Conservation (phyloP, 1,284 basidiomycete genomes). For the Sphagnurus paluster region DNA sequence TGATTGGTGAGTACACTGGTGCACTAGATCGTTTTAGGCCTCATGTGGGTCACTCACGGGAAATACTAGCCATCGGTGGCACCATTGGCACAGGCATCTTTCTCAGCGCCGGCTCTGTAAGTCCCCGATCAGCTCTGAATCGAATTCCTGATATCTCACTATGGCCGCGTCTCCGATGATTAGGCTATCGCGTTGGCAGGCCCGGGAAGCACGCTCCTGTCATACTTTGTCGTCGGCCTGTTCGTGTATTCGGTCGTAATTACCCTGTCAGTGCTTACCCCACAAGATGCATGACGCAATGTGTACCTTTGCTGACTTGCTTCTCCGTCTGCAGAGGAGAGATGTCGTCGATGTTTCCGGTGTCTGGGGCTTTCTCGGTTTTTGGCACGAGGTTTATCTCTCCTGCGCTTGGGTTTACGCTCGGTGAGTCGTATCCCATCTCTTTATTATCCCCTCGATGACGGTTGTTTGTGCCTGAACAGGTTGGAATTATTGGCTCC, state of each 20-base stretch:
- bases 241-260: slow-evolving; percentile 59
- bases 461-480: not conserved
- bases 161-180: not conserved
- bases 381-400: slow-evolving; percentile 50
- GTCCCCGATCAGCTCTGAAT: slow-evolving; percentile 1
- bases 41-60: not conserved
- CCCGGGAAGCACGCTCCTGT: slow-evolving; percentile 48
- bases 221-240: slow-evolving; percentile 49
- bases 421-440: slow-evolving; percentile 33
- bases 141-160: not conserved
- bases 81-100: slow-evolving; percentile 34
- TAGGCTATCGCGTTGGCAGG: slow-evolving; percentile 40
- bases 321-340: slow-evolving; percentile 27
- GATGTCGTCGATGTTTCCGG: slow-evolving; percentile 35
- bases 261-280: slow-evolving; percentile 41
- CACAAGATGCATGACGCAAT: no score
- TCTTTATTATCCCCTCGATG: not conserved
- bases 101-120: slow-evolving; percentile 30
- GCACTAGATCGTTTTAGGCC: not conserved
- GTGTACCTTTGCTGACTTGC: not conserved
- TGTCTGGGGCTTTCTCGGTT: slow-evolving; percentile 52
- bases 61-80: slow-evolving; percentile 30
- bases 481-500: slow-evolving; percentile 58
- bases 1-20: slow-evolving; percentile 27
- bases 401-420: slow-evolving; percentile 52